Percentiles rank a stretch among this genome's conserved stretches.
phyloP scores from a whole-genome alignment of 768 basidiomycete genomes.

The Hygrocybe punicea region DNA sequence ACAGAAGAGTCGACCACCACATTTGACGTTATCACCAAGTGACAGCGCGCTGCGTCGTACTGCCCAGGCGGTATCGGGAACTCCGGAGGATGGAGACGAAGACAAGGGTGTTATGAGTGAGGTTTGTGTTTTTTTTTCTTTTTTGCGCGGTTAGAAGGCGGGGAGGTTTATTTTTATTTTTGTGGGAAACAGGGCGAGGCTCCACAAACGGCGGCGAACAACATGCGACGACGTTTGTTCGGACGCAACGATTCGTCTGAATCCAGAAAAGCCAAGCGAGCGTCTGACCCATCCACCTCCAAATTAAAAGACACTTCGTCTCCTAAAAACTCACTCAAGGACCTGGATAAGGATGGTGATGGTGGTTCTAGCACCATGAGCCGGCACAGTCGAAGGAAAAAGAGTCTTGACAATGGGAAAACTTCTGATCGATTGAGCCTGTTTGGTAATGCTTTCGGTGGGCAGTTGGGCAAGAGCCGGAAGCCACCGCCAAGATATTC shows the following conservation, averaged over 20 bases:
- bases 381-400: conserved; percentile 42
- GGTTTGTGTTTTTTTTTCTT: conserved; percentile 39
- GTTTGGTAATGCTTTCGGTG: conserved; percentile 66
- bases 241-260: conserved; percentile 50
- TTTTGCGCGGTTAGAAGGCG: not conserved
- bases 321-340: conserved; percentile 27
- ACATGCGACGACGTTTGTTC: conserved; percentile 54
- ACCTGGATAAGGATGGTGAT: conserved; percentile 29
- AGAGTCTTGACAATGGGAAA: conserved; percentile 46
- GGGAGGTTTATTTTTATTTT: not conserved
- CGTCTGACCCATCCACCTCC: conserved; percentile 4
- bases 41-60: conserved; percentile 52
- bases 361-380: conserved; percentile 29
- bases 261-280: conserved; percentile 17
- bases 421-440: conserved; percentile 70
- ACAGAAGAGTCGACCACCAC: conserved; percentile 47
- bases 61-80: conserved; percentile 36
- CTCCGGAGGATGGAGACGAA: conserved; percentile 40
- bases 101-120: conserved; percentile 66
- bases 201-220: conserved; percentile 29
- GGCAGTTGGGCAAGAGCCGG: conserved; percentile 60
- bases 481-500: conserved; percentile 81
- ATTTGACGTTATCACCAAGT: conserved; percentile 57
- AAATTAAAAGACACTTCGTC: conserved; percentile 23
- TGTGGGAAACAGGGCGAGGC: conserved; percentile 48